Evolutionary conservation across 208 protist genomes (phyloP).

Genomic region (Sergeia podlipaevii): DNA sequence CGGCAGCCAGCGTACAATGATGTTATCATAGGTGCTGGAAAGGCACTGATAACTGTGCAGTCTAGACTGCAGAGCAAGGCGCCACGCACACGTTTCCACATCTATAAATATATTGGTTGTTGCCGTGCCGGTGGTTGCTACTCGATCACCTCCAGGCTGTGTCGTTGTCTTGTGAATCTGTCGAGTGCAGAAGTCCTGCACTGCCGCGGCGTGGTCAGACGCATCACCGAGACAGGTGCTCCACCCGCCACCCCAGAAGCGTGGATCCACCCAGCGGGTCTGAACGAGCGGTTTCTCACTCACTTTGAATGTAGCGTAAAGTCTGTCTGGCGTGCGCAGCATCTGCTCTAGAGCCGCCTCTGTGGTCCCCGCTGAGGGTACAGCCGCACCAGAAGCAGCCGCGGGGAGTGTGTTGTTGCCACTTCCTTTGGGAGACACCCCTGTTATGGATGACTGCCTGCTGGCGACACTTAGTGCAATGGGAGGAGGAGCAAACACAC

Average conservation of each 20-base stretch:
- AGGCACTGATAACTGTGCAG: conserved; percentile 67
- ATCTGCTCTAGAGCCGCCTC: background rate
- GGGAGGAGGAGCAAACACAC: too few species aligned
- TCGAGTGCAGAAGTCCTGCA: too few species aligned
- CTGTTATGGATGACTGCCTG: too few species aligned
- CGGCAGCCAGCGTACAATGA: conserved; percentile 65
- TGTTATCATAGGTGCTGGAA: conserved; percentile 36
- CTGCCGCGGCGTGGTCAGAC: conserved; percentile 15
- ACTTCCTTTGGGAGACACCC: too few species aligned
- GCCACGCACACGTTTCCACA: conserved; percentile 21
- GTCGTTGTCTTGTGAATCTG: too few species aligned
- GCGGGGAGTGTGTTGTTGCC: too few species aligned
- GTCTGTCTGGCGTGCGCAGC: too few species aligned
- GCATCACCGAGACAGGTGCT: background rate
- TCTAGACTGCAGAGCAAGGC: conserved; percentile 26
- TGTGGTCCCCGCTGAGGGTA: too few species aligned
- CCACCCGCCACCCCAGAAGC: conserved; percentile 46
- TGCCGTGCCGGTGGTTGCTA: background rate
- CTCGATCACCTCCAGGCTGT: too few species aligned
- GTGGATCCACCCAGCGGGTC: conserved; percentile 64
- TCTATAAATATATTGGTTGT: background rate
- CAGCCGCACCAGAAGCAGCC: too few species aligned
- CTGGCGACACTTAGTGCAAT: too few species aligned
- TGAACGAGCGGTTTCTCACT: conserved; percentile 28
- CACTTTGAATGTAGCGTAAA: conserved; percentile 39